Base-by-base conservation (phyloP, 306 rosid species). In the Phaseolus lunatus region DNA sequence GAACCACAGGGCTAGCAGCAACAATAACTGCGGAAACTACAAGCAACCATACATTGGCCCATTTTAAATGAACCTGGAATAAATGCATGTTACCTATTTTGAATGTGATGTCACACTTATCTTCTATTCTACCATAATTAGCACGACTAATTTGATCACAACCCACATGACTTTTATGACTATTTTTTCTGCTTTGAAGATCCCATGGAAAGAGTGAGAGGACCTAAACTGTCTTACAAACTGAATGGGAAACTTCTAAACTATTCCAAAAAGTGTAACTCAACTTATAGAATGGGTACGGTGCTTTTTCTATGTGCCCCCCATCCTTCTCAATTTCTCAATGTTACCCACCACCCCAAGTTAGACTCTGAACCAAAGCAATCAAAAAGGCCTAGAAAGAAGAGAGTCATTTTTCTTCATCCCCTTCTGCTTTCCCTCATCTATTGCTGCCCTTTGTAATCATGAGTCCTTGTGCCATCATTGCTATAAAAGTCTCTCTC, bases 381-480 rank as follows among this genome's bases (percentile, higher is more conserved):
- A 80, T 54, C 35, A 79, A 76, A 72, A 77, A 66, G 72, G 62
- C 73, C 10, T 71, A 58, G 80, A 80, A 84, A 78, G 26, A 64
- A 66, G 45, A 64, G 88, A 65, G 73, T 20, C 76, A 81, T 64
- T 78, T 81, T 75, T 78, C 81, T 80, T 84, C 78, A 79, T 84
- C 84, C 75, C 76, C 90, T 65, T 76, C 85, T 84, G 77, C 89
- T 63, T 84, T 56, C 43, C 78, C 71, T 72, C 88, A 79, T 67
- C 86, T 88, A 73, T 76, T 86, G 66, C 92, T 86, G 90, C 86
- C 93, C 84, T 80, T 78, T 74, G 95, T 87, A 88, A 94, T 94
- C 85, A 94, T 89, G 95, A 89, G 86, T 74, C 88, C 85, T 87
- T 81, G 61, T 80, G 95, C 84, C 94, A 94, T 92, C 97, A 90